phyloP scores from a whole-genome alignment of 371 early-diverging fungal species.

The Mortierella polycephala region DNA sequence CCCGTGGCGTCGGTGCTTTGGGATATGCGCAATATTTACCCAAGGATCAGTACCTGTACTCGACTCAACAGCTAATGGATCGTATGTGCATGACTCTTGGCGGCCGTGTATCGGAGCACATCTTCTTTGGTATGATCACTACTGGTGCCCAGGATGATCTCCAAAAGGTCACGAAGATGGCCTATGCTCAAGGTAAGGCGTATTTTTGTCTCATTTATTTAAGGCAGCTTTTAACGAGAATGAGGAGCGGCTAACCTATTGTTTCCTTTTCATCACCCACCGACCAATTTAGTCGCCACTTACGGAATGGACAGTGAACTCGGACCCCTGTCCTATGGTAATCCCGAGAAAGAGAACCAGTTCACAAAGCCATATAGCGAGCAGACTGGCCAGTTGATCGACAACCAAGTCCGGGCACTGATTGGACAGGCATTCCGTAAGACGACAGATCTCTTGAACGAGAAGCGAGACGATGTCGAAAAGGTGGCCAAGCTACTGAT shows the following conservation, averaged over 20 bases:
- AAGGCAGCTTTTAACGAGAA: neutral
- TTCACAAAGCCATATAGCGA: conserved; percentile 98
- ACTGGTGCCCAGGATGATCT: conserved; percentile 79
- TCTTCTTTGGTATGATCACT: conserved; percentile 86
- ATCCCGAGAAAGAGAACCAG: conserved; percentile 78
- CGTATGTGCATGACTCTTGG: conserved; percentile 98
- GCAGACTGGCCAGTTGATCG: conserved; percentile 93
- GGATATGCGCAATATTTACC: conserved; percentile 99
- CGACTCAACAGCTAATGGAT: conserved; percentile 91
- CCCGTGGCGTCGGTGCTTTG: conserved; percentile 94
- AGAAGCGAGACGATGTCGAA: conserved; percentile 87
- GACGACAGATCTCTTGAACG: conserved; percentile 82
- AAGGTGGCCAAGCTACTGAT: conserved; percentile 93
- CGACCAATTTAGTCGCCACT: conserved; percentile 67
- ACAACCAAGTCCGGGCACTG: conserved; percentile 90
- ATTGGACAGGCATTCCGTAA: conserved; percentile 85
- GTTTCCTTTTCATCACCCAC: neutral
- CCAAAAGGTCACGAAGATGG: conserved; percentile 97
- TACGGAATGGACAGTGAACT: conserved; percentile 96
- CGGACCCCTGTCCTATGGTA: conserved; percentile 86
- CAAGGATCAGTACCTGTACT: conserved; percentile 96
- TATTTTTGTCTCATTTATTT: too few relatives aligned
- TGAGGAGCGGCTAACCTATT: neutral
- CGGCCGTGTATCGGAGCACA: conserved; percentile 95
- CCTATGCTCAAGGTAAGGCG: conserved; percentile 83